Base-by-base conservation (phyloP, 768 basidiomycete species). In the Pluteus cervinus region DNA sequence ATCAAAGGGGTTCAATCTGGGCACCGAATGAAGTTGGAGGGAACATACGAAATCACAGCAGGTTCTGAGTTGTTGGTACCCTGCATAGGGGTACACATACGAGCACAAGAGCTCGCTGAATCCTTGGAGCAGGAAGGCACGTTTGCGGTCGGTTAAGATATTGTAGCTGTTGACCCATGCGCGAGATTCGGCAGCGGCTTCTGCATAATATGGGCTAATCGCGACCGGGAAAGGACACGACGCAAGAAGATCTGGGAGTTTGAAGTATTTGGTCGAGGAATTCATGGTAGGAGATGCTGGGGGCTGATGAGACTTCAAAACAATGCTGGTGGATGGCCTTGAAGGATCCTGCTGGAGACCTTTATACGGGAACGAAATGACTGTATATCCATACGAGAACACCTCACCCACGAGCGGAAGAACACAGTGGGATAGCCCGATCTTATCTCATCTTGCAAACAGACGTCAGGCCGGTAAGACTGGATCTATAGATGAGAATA, bases 91-190 rank as follows among this genome's bases (percentile, higher is more conserved):
- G 53, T 76, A 82, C n/a, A 64, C 71, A 52, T 71, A 74, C 7
- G 79, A 75, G 47, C 71, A 74, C 32, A 82, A 63, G 4, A 81
- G 66, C 49, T 81, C 79, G 48, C 72, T 77, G 40, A 68, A 69
- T 3, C 76, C 75, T 53, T 74, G 71, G 28, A 73, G 61, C 48
- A 81, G 82, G 56, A 76, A 77, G n/a, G 71, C 71, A 35, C 70
- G 75, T 50, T 80, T 80, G 46, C 69, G 62, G 54, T 76, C 72
- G 36, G 68, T 68, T 55, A 82, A 74, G 37, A 76, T 60, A 37
- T 73, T 54, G 58, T 73, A 79, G 47, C 69, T 68, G 49, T 78
- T 72, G 41, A 80, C 69, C 79, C 81, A 81, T 28, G 66, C 66
- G 10, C 72, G 66, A 31, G 79, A 81, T 44, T 73, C 74, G 2